Conservation (phyloP, 495 filamentous ascomycete species). For the Neurospora hispaniola region DNA sequence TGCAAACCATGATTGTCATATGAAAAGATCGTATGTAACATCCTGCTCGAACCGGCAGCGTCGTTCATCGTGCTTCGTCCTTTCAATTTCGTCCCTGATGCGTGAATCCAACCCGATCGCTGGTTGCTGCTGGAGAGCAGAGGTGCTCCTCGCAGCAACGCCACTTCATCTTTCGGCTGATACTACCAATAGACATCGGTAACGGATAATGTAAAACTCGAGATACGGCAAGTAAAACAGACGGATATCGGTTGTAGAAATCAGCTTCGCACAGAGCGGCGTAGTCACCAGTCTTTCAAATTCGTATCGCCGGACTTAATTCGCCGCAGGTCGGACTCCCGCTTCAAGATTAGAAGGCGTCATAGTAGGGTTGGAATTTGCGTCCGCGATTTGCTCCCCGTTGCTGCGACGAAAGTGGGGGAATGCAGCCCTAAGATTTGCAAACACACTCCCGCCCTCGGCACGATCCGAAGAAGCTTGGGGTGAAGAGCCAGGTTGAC, state of each 20-base stretch:
- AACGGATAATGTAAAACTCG: not conserved
- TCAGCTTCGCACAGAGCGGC: not conserved
- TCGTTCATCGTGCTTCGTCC: not conserved
- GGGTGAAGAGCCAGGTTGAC: not conserved
- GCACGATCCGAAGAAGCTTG: not conserved
- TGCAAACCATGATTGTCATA: not conserved
- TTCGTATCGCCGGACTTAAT: not conserved
- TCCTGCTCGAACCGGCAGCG: not conserved
- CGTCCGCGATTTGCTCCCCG: slow-evolving; percentile 1
- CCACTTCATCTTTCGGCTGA: not conserved
- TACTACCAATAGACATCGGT: not conserved
- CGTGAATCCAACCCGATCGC: not conserved
- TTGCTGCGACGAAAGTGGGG: slow-evolving; percentile 4
- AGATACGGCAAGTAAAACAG: not conserved
- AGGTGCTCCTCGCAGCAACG: not conserved
- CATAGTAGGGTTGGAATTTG: slow-evolving; percentile 10
- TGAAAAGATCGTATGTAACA: not conserved
- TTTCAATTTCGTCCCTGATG: not conserved
- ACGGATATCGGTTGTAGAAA: not conserved
- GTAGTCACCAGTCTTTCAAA: not conserved
- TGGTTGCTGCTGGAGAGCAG: not conserved
- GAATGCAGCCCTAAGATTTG: slow-evolving; percentile 9
- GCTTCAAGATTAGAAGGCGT: slow-evolving; percentile 29
- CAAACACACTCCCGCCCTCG: slow-evolving; percentile 5
- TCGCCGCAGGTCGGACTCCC: slow-evolving; percentile 9